phyloP scores from a whole-genome alignment of 306 rosid genomes.

The Medicago lupulina region DNA sequence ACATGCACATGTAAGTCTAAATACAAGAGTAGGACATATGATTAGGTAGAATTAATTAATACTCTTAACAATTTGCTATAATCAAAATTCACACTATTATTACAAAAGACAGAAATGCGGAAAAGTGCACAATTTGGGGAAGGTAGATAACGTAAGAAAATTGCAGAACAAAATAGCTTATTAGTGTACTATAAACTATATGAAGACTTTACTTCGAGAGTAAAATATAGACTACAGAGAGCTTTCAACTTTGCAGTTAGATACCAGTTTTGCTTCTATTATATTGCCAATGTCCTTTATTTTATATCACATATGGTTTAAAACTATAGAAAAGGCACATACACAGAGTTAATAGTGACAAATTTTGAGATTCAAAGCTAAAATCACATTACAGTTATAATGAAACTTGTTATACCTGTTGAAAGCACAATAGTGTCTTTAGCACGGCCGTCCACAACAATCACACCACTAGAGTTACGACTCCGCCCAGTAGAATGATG shows the following conservation, averaged over 20 bases:
- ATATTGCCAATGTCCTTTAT: background rate
- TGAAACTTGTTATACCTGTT: conserved; percentile 59
- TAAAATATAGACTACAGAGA: background rate
- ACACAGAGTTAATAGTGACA: background rate
- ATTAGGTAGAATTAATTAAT: no score
- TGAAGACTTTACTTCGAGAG: conserved; percentile 13
- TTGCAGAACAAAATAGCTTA: background rate
- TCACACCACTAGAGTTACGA: conserved; percentile 66
- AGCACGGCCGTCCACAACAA: conserved; percentile 89
- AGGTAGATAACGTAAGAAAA: background rate
- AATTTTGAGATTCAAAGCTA: conserved; percentile 19
- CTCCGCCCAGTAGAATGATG: conserved; percentile 77
- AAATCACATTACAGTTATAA: background rate
- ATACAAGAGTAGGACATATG: no score
- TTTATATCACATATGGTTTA: background rate
- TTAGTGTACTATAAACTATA: background rate
- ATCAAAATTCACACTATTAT: no score
- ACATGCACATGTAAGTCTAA: no score
- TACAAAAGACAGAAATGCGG: no score
- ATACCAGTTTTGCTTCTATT: conserved; percentile 11
- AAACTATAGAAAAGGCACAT: no score
- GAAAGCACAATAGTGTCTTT: conserved; percentile 94
- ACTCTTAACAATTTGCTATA: no score
- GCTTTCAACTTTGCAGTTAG: conserved; percentile 5
- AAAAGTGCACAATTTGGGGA: background rate